Evolutionary conservation across 148 eudicot genomes (phyloP).

Genomic region (Cornus suecica): DNA sequence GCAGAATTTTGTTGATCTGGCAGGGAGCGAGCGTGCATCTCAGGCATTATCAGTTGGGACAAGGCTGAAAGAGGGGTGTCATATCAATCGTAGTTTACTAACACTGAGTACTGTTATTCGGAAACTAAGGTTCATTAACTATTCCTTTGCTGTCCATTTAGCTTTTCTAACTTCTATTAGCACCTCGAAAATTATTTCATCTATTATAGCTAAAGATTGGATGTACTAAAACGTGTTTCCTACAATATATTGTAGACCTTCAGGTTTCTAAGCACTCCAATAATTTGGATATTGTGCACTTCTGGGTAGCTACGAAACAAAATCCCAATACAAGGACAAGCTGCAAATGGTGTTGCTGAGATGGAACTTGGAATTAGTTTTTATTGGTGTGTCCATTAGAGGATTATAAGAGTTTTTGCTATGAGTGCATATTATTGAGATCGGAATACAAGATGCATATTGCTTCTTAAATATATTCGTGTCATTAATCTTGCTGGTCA

Average conservation of each 20-base stretch:
- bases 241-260: not conserved
- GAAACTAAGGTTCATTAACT: slow-evolving; percentile 60
- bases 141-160: slow-evolving; percentile 8
- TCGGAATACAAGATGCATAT: not conserved
- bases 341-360: not conserved
- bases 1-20: slow-evolving; percentile 88
- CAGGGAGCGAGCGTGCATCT: slow-evolving; percentile 93
- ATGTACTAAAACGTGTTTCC: not conserved
- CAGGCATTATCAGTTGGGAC: slow-evolving; percentile 81
- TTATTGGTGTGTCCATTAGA: not conserved
- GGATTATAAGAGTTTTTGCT: not conserved
- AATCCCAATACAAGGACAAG: not conserved
- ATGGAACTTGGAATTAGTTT: not conserved
- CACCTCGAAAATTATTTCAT: not conserved
- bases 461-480: not conserved
- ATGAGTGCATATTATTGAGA: not conserved
- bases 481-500: not conserved
- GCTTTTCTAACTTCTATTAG: not conserved
- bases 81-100: slow-evolving; percentile 78
- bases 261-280: not conserved
- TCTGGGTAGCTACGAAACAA: not conserved
- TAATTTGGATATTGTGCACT: not conserved
- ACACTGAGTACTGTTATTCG: slow-evolving; percentile 86
- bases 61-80: slow-evolving; percentile 84
- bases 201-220: not conserved